Percentiles rank a stretch among this genome's conserved stretches.
Evolutionary conservation across 345 rosid genomes (phyloP).

Genomic region (Erysimum cheiranthoides): DNA sequence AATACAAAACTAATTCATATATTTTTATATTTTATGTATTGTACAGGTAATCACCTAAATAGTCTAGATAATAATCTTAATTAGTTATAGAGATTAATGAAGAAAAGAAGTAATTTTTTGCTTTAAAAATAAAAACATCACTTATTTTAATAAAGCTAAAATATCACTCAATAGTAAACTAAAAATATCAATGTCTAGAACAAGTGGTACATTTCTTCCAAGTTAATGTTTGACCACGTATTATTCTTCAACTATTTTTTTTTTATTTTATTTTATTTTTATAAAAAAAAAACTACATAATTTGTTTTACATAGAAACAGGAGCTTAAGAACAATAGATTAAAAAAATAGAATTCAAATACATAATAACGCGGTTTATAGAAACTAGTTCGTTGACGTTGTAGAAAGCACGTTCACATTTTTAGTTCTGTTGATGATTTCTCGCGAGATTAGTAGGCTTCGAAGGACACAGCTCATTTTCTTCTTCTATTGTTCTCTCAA

Average conservation of each 20-base stretch:
- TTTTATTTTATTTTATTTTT: too few species aligned
- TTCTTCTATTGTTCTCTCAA: neutral
- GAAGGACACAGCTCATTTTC: slow-evolving; percentile 29
- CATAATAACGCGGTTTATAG: slow-evolving; percentile 30
- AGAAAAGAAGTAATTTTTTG: neutral
- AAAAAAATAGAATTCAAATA: slow-evolving; percentile 22
- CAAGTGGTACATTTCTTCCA: slow-evolving; percentile 9
- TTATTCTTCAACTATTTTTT: slow-evolving; percentile 14
- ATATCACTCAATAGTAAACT: neutral
- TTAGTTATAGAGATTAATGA: too few species aligned
- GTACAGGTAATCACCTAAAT: neutral
- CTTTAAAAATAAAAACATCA: neutral
- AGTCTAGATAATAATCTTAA: too few species aligned
- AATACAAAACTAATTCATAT: neutral
- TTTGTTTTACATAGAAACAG: neutral
- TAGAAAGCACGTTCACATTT: slow-evolving; percentile 45
- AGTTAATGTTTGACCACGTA: slow-evolving; percentile 33
- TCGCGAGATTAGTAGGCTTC: neutral
- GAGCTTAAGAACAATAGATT: neutral
- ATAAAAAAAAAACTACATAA: too few species aligned
- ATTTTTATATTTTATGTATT: neutral
- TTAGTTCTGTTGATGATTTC: slow-evolving; percentile 12
- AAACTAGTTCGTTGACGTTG: slow-evolving; percentile 29
- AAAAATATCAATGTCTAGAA: slow-evolving; percentile 21
- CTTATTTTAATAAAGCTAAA: neutral